Conservation (phyloP, 1,139 yeast species). For the Blastobotrys malaysiensis region DNA sequence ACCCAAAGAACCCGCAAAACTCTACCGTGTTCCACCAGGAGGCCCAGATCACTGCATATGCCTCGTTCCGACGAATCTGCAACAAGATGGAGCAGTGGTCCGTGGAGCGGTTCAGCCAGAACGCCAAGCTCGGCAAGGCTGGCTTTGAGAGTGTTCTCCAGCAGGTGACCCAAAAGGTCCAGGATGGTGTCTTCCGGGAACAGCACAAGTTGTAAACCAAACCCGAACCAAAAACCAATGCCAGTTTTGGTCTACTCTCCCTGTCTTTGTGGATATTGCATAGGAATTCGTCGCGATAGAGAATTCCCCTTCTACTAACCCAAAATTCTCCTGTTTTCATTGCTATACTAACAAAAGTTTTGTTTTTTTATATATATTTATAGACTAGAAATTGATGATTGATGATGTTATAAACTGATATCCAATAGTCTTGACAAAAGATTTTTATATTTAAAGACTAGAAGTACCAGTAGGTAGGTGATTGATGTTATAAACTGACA, state of each 20-base stretch:
- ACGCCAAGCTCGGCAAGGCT: constrained; percentile 70
- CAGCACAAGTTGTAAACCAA: not conserved
- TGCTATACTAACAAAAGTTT: not conserved
- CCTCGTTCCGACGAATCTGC: constrained; percentile 61
- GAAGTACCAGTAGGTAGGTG: too few relatives aligned
- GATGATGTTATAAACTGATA: not conserved
- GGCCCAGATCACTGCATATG: constrained; percentile 87
- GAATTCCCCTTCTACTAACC: not conserved
- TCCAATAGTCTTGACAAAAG: too few relatives aligned
- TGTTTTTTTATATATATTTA: not conserved
- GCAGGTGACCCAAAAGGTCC: constrained; percentile 42
- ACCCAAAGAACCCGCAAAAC: constrained; percentile 42
- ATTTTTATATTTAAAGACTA: too few relatives aligned
- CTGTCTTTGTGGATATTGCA: not conserved
- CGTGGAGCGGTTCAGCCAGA: constrained; percentile 79
- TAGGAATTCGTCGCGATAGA: not conserved
- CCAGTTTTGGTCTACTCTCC: too few relatives aligned
- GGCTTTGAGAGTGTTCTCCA: constrained; percentile 81
- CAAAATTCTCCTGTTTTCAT: not conserved
- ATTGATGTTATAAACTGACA: too few relatives aligned
- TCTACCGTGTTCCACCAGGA: constrained; percentile 69
- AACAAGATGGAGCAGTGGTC: constrained; percentile 90
- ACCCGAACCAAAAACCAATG: too few relatives aligned
- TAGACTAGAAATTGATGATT: not conserved
- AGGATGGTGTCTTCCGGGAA: constrained; percentile 30